Base-by-base conservation (phyloP, 2,329 filamentous ascomycete species). In the Lasiodiplodia sp. region DNA sequence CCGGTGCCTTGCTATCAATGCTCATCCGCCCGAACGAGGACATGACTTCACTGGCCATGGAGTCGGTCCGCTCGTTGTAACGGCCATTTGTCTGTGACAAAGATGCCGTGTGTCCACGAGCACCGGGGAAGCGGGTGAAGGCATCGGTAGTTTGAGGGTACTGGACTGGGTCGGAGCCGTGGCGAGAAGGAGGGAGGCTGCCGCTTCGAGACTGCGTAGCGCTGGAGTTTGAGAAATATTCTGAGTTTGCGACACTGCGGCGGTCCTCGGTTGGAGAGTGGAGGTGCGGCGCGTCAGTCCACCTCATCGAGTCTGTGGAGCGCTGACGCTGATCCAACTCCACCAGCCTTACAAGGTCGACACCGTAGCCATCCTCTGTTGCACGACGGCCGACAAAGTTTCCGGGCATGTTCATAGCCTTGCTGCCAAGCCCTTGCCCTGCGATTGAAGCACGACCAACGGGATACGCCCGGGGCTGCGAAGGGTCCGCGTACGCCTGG, bases 171-270 rank as follows among this genome's bases (percentile, higher is more conserved):
- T 84, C 79, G 18, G 79, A 79, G 12, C 81, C 79, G 67, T 87
- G 84, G 58, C 86, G 83, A 44, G 88, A 88, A 2, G 87, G 83
- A 55, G 88, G 86, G 57, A 87, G 78, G 75, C 83, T 88, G 52
- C 81, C 79, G 69, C 88, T 87, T 69, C 86, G 82, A n/a, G 86
- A 85, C 3, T 81, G 76, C 21, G 81, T 78, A 58, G 80, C 80
- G 58, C 83, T 84, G 1, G 77, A 77, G 18, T 81, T 74, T 40
- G 76, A 78, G 70, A 84, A 82, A 73, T 83, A 87, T 10, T 82
- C 79, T 4, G 79, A 78, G 51, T 77, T 76, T 58, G 78, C 76
- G 25, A 78, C 74, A 64, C 81, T 78, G 34, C 78, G 76, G 40
- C 81, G 75, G 60, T 82, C 82, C 44, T 83, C 81, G 55, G 73